phyloP scores from a whole-genome alignment of 306 rosid genomes.

The Cucurbita maxima region DNA sequence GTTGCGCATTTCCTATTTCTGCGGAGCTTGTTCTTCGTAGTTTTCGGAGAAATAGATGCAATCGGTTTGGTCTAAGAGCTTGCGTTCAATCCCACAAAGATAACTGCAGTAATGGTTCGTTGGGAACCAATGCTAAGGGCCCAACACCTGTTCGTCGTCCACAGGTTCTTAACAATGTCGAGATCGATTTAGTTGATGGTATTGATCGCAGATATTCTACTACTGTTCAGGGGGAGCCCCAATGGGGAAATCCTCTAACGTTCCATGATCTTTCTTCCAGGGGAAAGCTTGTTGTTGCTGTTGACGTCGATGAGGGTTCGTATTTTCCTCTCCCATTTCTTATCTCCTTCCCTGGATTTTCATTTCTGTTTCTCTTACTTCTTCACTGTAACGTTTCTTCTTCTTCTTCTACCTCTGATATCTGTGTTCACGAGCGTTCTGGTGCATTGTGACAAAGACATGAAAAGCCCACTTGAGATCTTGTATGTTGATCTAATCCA shows the following conservation, averaged over 20 bases:
- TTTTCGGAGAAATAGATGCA: not conserved
- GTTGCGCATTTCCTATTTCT: not conserved
- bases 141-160: conserved; percentile 1
- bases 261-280: conserved; percentile 21
- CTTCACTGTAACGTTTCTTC: not conserved
- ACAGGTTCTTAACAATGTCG: conserved; percentile 1
- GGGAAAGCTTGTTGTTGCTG: conserved; percentile 56
- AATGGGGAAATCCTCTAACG: conserved; percentile 15
- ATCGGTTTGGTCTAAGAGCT: not conserved
- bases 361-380: not conserved
- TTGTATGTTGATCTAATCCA: not conserved
- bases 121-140: conserved; percentile 1
- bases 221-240: not conserved
- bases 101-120: not conserved
- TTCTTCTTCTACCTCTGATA: not conserved
- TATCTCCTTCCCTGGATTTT: not conserved
- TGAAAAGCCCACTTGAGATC: not conserved
- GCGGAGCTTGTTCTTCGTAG: not conserved
- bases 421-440: not conserved
- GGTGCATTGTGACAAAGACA: not conserved
- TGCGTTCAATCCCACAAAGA: conserved; percentile 1
- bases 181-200: conserved; percentile 3
- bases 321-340: not conserved
- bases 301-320: conserved; percentile 80
- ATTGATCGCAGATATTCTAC: not conserved